Evolutionary conservation across 2,329 filamentous ascomycete species (phyloP).

Genomic region (Ambrosiella beaveri): DNA sequence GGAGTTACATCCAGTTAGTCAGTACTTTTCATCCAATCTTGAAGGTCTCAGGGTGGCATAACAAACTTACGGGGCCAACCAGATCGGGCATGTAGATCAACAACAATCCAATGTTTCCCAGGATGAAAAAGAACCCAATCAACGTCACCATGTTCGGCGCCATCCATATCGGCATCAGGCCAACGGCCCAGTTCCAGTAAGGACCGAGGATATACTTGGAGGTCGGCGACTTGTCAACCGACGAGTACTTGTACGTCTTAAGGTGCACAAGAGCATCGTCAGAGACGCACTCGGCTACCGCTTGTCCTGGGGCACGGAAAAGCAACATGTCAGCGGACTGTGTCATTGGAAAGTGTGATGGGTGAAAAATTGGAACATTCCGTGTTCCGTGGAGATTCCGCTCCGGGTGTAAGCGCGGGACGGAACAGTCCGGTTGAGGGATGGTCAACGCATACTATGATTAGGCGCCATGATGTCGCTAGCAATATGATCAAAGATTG

Average conservation of each 20-base stretch:
- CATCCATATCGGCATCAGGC: slow-evolving; percentile 84
- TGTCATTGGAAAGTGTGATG: background rate
- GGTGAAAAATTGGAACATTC: background rate
- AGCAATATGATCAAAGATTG: too few species aligned
- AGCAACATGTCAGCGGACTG: background rate
- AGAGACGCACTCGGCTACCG: slow-evolving; percentile 57
- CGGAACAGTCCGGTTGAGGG: background rate
- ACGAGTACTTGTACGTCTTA: slow-evolving; percentile 92
- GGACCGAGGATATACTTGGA: slow-evolving; percentile 88
- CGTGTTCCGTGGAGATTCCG: background rate
- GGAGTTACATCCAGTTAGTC: background rate
- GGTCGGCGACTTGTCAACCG: slow-evolving; percentile 85
- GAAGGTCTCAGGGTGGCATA: background rate
- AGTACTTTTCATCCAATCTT: too few species aligned
- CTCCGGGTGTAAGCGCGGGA: background rate
- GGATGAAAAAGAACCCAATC: slow-evolving; percentile 83
- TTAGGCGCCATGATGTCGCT: slow-evolving; percentile 11
- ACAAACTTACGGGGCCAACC: slow-evolving; percentile 56
- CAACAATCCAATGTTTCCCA: slow-evolving; percentile 60
- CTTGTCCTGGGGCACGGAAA: slow-evolving; percentile 22
- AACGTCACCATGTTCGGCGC: slow-evolving; percentile 97
- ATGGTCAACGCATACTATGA: slow-evolving; percentile 9
- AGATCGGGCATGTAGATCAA: slow-evolving; percentile 77
- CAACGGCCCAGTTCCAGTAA: slow-evolving; percentile 95
- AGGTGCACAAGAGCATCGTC: slow-evolving; percentile 83